phyloP scores from a whole-genome alignment of 2,329 filamentous ascomycete genomes.

The Talaromyces sp. region DNA sequence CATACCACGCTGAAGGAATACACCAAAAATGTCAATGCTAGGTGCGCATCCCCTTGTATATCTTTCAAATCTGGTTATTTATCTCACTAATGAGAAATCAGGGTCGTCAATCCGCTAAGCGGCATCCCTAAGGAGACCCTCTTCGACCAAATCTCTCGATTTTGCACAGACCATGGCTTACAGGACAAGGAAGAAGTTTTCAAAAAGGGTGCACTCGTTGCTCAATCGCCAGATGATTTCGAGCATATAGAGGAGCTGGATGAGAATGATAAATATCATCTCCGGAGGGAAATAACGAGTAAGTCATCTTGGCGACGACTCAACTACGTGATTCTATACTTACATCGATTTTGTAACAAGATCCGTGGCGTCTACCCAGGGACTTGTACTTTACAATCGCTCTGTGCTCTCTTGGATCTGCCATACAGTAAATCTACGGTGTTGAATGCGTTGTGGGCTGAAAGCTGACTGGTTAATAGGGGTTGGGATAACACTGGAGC shows the following conservation, averaged over 20 bases:
- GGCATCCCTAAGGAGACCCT: conserved; percentile 49
- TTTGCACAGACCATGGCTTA: conserved; percentile 45
- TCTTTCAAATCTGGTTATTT: background rate
- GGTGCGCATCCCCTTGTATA: background rate
- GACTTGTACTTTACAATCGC: conserved; percentile 22
- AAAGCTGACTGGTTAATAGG: conserved; percentile 5
- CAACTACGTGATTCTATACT: background rate
- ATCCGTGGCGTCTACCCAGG: conserved; percentile 14
- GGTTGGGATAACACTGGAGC: conserved; percentile 41
- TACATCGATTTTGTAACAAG: background rate
- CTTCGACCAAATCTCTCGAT: conserved; percentile 49
- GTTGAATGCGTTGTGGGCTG: background rate
- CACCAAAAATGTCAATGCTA: conserved; percentile 15
- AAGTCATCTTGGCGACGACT: conserved; percentile 27
- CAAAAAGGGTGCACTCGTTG: conserved; percentile 47
- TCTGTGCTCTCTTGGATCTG: conserved; percentile 38
- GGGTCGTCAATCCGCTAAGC: conserved; percentile 50
- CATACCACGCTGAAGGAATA: conserved; percentile 10
- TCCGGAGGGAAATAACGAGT: conserved; percentile 42
- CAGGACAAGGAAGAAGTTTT: conserved; percentile 45
- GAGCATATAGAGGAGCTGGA: conserved; percentile 43
- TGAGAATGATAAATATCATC: conserved; percentile 36
- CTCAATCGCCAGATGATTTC: conserved; percentile 45
- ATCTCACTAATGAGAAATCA: conserved; percentile 6
- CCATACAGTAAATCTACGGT: conserved; percentile 26